Evolutionary conservation across 176 grass and related monocot genomes (phyloP), one percentile per base, ranked within the genome.

Genomic region (Oryza meyeriana): DNA sequence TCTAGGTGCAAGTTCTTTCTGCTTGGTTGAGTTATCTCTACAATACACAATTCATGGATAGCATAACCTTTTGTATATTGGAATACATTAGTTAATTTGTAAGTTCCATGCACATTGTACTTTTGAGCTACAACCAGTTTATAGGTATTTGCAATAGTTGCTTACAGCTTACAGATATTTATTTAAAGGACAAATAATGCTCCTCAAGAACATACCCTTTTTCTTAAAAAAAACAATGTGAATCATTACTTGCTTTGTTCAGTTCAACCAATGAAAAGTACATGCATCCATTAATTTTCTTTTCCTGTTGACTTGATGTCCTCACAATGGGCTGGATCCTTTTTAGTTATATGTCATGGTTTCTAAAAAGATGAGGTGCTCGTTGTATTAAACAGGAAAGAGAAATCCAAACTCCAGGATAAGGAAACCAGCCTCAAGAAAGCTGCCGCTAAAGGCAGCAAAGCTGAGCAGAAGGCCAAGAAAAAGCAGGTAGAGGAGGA

Each of bases 401-500:
- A 95, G 79, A 93, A 94, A 76, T 72, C 84, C 52, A 91, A 95
- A 68, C 88, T 98, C 32, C 90, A 93, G 85, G 88, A 98, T 69
- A 98, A 95, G 78, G 95, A 98, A 82, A 87, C 92, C 27, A 95
- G 40, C 38, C 88, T 98, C 20, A 98, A 98, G 83, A 98, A 95
- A 76, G 86, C 79, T 36, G 95, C 92, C 22, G 95, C 95, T 5
- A 95, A 95, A 91, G 95, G 95, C 76, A 98, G 95, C 87, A 98
- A 98, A 83, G 95, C 90, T 47, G 92, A 98, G 66, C 95, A 98
- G 84, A 98, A 98, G 77, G 81, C 92, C 16, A 98, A 98, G 89
- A 98, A 95, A 74, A 98, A 98, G 79, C 95, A 93, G 67, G 93
- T 95, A 3, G 95, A 98, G 71, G 95, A 95, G 79, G 86, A 98